phyloP scores from a whole-genome alignment of 2,329 filamentous ascomycete species.

The Reticulascus tulasneorum region DNA sequence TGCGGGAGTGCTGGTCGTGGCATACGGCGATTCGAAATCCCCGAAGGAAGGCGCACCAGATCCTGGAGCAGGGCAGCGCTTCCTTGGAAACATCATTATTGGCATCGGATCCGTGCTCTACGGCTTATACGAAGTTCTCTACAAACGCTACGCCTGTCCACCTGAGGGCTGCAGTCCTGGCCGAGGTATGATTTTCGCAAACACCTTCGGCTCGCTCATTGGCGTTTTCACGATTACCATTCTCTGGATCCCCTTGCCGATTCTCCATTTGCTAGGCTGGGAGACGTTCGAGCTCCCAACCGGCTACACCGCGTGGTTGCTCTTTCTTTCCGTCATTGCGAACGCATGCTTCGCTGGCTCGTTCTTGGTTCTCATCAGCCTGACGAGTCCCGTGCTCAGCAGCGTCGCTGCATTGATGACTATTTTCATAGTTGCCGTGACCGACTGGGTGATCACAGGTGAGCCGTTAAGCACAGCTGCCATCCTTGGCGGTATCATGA shows the following conservation, averaged over 20 bases:
- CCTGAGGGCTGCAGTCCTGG: slow-evolving; percentile 79
- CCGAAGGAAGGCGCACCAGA: slow-evolving; percentile 43
- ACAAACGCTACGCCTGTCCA: slow-evolving; percentile 90
- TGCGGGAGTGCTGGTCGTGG: slow-evolving; percentile 85
- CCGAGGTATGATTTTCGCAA: slow-evolving; percentile 96
- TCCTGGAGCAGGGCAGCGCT: slow-evolving; percentile 55
- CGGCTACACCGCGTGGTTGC: slow-evolving; percentile 73
- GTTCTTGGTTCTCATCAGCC: slow-evolving; percentile 86
- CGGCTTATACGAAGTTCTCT: slow-evolving; percentile 94
- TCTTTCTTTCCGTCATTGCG: slow-evolving; percentile 74
- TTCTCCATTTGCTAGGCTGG: slow-evolving; percentile 73
- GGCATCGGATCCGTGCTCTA: slow-evolving; percentile 88
- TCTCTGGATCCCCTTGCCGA: slow-evolving; percentile 86
- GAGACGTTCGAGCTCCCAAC: slow-evolving; percentile 81
- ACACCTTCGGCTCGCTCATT: slow-evolving; percentile 84
- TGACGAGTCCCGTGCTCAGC: slow-evolving; percentile 88
- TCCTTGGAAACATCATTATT: slow-evolving; percentile 87
- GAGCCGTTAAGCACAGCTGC: slow-evolving; percentile 70
- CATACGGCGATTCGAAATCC: slow-evolving; percentile 71
- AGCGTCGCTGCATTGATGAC: slow-evolving; percentile 91
- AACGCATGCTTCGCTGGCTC: slow-evolving; percentile 92
- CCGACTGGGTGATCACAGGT: slow-evolving; percentile 83
- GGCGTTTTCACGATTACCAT: slow-evolving; percentile 81
- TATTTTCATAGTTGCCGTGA: slow-evolving; percentile 92
- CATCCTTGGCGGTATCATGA: slow-evolving; percentile 77